Percentiles rank a stretch among this genome's conserved stretches.
Conservation (phyloP, 352 stramenopile genomes). For the Globisporangium cystogenes region DNA sequence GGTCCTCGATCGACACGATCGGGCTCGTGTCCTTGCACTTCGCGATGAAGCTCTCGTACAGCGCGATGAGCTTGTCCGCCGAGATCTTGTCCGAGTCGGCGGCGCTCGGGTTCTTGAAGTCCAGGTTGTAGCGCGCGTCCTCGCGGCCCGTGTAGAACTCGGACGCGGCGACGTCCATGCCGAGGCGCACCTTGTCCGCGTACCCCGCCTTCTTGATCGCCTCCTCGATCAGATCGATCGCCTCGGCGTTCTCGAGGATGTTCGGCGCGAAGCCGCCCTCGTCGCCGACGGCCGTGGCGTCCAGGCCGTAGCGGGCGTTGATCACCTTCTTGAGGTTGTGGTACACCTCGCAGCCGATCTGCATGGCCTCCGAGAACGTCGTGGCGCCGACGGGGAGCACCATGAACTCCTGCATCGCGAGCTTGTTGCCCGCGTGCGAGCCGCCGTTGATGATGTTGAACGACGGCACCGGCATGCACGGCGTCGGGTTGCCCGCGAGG, state of each 20-base stretch:
- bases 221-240: constrained; percentile 97
- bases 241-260: constrained; percentile 96
- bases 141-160: constrained; percentile 96
- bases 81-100: constrained; percentile 88
- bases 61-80: constrained; percentile 93
- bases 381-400: constrained; percentile 92
- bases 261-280: constrained; percentile 98
- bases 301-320: constrained; percentile 97
- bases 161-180: constrained; percentile 97
- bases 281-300: constrained; percentile 98
- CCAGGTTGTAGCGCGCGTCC: constrained; percentile 97
- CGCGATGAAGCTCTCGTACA: constrained; percentile 93
- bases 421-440: constrained; percentile 97
- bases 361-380: constrained; percentile 94
- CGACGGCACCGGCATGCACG: constrained; percentile 95
- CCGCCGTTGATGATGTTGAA: constrained; percentile 99
- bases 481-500: constrained; percentile 94
- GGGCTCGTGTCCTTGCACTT: constrained; percentile 91
- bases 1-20: constrained; percentile 99
- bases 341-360: constrained; percentile 99
- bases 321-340: constrained; percentile 99
- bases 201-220: constrained; percentile 96
- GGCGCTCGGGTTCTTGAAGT: constrained; percentile 95
- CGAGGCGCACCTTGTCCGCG: constrained; percentile 94
- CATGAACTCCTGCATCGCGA: constrained; percentile 99